phyloP scores from a whole-genome alignment of 2,329 filamentous ascomycete species.

The Zelopaecilomyces penicillatus region DNA sequence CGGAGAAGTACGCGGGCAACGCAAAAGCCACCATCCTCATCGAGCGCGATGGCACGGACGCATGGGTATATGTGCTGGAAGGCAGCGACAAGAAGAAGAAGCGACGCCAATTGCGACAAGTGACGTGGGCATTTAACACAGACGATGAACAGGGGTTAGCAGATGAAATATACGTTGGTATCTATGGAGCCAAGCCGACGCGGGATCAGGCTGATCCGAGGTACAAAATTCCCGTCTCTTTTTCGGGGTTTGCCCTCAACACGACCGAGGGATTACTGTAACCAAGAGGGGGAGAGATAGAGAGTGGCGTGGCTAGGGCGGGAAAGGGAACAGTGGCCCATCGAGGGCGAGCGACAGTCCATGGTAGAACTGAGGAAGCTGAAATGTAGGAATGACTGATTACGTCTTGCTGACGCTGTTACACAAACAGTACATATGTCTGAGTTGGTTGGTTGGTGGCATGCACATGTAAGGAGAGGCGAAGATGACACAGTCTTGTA shows the following conservation, averaged over 20 bases:
- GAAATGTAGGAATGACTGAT: no score
- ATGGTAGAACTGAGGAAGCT: no score
- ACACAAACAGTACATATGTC: no score
- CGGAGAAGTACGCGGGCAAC: conserved; percentile 7
- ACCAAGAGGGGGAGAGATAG: no score
- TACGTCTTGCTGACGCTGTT: no score
- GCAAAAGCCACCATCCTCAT: conserved; percentile 8
- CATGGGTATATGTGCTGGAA: conserved; percentile 13
- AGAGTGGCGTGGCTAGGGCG: no score
- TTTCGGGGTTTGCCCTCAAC: conserved; percentile 8
- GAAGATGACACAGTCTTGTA: no score
- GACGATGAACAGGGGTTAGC: conserved; percentile 9
- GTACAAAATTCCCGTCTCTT: conserved; percentile 9
- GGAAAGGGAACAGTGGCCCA: no score
- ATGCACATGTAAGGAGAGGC: no score
- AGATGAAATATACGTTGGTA: conserved; percentile 7
- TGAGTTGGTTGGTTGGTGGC: no score
- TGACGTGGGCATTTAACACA: conserved; percentile 12
- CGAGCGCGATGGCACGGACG: conserved; percentile 10
- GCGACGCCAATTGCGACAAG: conserved; percentile 8
- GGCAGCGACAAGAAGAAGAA: background rate
- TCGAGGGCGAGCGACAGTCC: no score
- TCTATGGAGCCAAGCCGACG: conserved; percentile 14
- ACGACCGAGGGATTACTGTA: background rate
- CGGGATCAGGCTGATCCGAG: conserved; percentile 7